Evolutionary conservation across 1,284 basidiomycete genomes (phyloP).

Genomic region (Malassezia obtusa): DNA sequence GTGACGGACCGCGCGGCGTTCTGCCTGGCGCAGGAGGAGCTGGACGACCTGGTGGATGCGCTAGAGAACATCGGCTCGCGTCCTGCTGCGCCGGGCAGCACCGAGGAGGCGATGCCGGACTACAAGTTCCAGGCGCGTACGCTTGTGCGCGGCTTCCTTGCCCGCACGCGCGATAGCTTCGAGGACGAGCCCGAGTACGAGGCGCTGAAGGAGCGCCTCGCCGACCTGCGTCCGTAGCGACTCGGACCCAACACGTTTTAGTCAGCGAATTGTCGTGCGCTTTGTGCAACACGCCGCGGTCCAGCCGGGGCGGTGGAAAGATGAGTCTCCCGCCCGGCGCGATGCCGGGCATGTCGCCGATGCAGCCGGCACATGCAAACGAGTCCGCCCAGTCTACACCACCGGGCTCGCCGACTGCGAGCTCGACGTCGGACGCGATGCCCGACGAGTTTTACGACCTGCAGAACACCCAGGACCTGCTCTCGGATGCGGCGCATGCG

Average conservation of each 20-base stretch:
- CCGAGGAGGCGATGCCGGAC: slow-evolving; percentile 50
- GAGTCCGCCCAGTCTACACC: neutral
- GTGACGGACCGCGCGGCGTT: slow-evolving; percentile 13
- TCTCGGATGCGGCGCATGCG: neutral
- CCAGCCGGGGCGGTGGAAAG: neutral
- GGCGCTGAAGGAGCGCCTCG: slow-evolving; percentile 50
- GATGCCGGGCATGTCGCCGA: neutral
- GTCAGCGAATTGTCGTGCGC: neutral
- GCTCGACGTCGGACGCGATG: neutral
- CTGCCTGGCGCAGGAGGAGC: slow-evolving; percentile 19
- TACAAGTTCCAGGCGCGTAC: slow-evolving; percentile 81
- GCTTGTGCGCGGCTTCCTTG: slow-evolving; percentile 77
- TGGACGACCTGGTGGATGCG: slow-evolving; percentile 57
- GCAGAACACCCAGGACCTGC: neutral
- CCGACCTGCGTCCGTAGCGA: neutral
- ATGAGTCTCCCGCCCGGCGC: neutral
- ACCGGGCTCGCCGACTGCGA: neutral
- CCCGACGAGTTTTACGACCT: neutral
- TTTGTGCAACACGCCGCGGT: neutral
- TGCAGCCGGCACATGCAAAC: too few species aligned
- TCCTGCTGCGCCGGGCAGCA: slow-evolving; percentile 14
- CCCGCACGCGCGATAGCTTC: slow-evolving; percentile 58
- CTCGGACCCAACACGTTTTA: neutral
- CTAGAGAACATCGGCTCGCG: slow-evolving; percentile 71
- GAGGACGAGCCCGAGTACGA: slow-evolving; percentile 78